A percentile compares a stretch with the other conserved stretches of the same genome.
These are phyloP conservation scores for Populus alba DNA, from an alignment of 345 rosid genomes.

Conservation along the genomic window DNA sequence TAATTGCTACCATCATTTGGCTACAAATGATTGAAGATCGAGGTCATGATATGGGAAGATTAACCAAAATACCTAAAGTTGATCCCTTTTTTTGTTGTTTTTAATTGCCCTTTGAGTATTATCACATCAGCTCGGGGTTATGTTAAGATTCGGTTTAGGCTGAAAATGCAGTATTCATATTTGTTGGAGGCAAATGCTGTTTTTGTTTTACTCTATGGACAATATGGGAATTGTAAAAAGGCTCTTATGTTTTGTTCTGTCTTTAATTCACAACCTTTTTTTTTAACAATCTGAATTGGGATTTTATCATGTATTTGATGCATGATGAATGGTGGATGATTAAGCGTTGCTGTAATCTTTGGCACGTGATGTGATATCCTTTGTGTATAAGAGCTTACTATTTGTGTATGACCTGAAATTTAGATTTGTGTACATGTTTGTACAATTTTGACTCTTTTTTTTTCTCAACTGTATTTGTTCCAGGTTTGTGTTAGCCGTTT, in stretches of 20 bases:
- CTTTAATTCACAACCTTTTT: background rate
- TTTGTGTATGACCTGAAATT: background rate
- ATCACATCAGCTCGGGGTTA: too few relatives aligned
- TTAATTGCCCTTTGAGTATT: too few relatives aligned
- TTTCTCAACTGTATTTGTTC: background rate
- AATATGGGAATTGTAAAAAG: background rate
- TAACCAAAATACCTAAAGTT: too few relatives aligned
- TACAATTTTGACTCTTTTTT: background rate
- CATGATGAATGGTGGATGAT: background rate
- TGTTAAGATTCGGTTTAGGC: too few relatives aligned
- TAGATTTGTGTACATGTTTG: background rate
- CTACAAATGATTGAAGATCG: too few relatives aligned
- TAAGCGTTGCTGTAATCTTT: background rate
- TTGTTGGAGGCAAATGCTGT: too few relatives aligned
- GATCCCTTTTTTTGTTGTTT: too few relatives aligned
- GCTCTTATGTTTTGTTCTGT: background rate
- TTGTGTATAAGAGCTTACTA: background rate
- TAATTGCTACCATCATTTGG: background rate
- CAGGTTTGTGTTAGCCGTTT: conserved; percentile 17
- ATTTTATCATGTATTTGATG: background rate
- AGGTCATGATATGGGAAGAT: too few relatives aligned
- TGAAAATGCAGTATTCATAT: too few relatives aligned
- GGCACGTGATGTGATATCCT: background rate
- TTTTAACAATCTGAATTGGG: too few relatives aligned
- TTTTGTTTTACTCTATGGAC: background rate